Conservation (phyloP, 2,329 filamentous ascomycete species). For the Fusarium duplospermum region DNA sequence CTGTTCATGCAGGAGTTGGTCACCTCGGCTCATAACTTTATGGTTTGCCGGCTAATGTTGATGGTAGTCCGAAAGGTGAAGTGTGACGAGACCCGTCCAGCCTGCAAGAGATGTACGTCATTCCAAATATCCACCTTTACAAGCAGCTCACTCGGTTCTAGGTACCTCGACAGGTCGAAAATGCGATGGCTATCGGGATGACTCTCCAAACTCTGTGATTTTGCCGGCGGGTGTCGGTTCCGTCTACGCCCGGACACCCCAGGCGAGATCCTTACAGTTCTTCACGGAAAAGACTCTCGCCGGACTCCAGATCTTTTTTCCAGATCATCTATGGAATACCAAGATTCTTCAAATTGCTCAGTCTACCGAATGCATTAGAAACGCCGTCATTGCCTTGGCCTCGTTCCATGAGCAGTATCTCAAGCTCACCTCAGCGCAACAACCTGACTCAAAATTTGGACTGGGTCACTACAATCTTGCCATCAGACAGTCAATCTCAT, state of each 20-base stretch:
- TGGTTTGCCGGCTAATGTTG: rapidly evolving
- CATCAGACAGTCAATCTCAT: constrained; percentile 1
- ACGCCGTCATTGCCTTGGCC: constrained; percentile 13
- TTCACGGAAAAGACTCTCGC: constrained; percentile 25
- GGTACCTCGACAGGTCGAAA: constrained; percentile 25
- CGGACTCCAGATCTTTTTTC: constrained; percentile 28
- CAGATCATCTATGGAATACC: constrained; percentile 19
- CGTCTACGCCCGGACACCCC: not conserved
- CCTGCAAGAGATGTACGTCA: constrained; percentile 13
- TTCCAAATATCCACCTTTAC: not conserved
- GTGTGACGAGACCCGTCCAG: constrained; percentile 18
- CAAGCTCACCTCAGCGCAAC: not conserved
- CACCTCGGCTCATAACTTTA: rapidly evolving
- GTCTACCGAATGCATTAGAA: constrained; percentile 4
- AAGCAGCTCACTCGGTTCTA: not conserved
- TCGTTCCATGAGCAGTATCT: constrained; percentile 23
- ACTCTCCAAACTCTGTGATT: no score
- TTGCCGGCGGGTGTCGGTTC: not conserved
- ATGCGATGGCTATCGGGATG: constrained; percentile 17
- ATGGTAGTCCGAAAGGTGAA: constrained; percentile 23
- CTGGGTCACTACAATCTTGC: constrained; percentile 27
- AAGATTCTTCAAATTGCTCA: constrained; percentile 18
- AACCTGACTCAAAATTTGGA: not conserved
- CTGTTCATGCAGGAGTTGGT: constrained; percentile 11
- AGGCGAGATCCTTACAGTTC: constrained; percentile 22